Base-by-base conservation (phyloP, 2,329 filamentous ascomycete species). In the Scortechinia acanthostroma region DNA sequence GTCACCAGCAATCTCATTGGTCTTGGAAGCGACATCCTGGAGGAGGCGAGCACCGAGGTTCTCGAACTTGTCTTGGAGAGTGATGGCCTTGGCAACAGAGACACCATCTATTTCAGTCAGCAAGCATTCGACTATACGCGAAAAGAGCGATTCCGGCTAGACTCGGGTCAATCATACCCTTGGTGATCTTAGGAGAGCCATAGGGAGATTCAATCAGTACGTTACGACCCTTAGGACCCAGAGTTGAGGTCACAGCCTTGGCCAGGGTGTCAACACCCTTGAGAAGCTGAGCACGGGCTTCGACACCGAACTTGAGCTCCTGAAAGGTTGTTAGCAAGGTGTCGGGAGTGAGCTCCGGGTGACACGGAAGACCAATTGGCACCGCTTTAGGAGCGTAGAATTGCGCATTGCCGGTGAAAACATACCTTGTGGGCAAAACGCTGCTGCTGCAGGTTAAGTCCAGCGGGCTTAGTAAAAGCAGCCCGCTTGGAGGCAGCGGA, bases 141-240 rank as follows among this genome's bases (percentile, higher is more conserved):
- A 10, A 14, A 6, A 20, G 22, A 14, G 14, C 19, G 3, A 23
- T 40, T 15, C 19, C 37, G 15, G 6, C 14, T 4, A 17, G 21
- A 6, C 28, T 15, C 22, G 42, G 3, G 25, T 4, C n/a, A 43
- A 17, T 23, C 76, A 51, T 74, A 95, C 91, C 91, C 77, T 98
- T 98, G 60, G 93, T 98, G 70, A 98, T 98, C 81, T 98, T 98
- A 60, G 93, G 93, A 42, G 93, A 95, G 68, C 93, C 93, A 62
- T 95, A 98, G 76, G 88, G 89, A 51, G 91, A 96, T 77, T 98
- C 93, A 57, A 98, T 98, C 62, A 98, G 69, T 55, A 98, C 93
- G 73, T 97, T 98, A 65, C 93, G 85, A 68, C 93, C 93, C 80
- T 98, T 98, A 59, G 93, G 93, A 55, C 93, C 93, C 50, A 98